These are phyloP conservation scores for Phymatotrichopsis omnivora DNA, from an alignment of 2,329 filamentous ascomycete genomes.

Conservation along the genomic window DNA sequence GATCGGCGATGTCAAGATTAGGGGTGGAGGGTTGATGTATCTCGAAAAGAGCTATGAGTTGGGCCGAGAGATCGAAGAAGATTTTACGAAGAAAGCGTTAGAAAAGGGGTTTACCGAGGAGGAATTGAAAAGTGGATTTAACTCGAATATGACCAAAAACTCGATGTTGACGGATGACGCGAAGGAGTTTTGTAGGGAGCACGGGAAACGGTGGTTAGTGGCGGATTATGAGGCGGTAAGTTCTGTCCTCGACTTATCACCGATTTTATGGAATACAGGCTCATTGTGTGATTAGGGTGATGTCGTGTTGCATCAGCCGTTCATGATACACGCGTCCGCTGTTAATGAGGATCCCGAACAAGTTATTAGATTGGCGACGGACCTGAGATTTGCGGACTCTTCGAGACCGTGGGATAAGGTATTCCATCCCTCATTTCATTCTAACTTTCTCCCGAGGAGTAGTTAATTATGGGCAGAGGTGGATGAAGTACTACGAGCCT, in stretches of 20 bases:
- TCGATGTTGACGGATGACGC: constrained; percentile 44
- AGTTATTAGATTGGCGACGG: constrained; percentile 46
- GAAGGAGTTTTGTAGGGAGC: constrained; percentile 32
- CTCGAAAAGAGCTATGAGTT: constrained; percentile 42
- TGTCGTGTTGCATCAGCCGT: constrained; percentile 37
- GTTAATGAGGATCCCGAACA: constrained; percentile 45
- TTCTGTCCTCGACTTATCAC: no score
- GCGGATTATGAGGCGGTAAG: constrained; percentile 35
- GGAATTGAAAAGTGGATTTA: constrained; percentile 45
- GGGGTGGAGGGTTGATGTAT: constrained; percentile 51
- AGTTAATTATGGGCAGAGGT: constrained; percentile 31
- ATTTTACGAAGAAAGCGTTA: constrained; percentile 43
- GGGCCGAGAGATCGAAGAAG: constrained; percentile 43
- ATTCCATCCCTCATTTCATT: constrained; percentile 24
- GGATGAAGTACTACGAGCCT: constrained; percentile 38
- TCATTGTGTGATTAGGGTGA: constrained; percentile 32
- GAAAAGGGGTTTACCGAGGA: constrained; percentile 43
- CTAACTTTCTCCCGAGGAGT: no score
- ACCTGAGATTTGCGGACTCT: constrained; percentile 47
- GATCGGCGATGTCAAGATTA: constrained; percentile 45
- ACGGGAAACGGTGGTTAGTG: constrained; percentile 35
- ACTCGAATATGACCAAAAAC: constrained; percentile 49
- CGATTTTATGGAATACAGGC: background rate
- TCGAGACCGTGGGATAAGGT: constrained; percentile 44
- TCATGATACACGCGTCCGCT: constrained; percentile 48